phyloP scores from a whole-genome alignment of 2,329 filamentous ascomycete species.

The Metarhizium brunneum region DNA sequence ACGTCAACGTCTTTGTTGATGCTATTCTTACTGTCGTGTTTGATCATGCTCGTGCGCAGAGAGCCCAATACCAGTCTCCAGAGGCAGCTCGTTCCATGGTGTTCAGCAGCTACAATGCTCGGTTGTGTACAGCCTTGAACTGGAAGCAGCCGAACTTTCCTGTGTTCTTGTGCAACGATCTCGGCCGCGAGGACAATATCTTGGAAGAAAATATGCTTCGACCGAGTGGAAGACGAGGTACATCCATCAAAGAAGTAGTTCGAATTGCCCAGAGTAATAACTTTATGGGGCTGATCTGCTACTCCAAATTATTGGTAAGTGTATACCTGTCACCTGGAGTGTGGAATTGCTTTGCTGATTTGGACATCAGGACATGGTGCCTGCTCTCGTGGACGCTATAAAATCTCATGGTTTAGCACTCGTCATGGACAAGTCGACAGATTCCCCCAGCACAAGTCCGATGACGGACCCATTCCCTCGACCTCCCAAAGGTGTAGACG shows the following conservation, averaged over 20 bases:
- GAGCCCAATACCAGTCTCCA: conserved; percentile 53
- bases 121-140: conserved; percentile 87
- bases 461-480: conserved; percentile 44
- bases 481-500: conserved; percentile 76
- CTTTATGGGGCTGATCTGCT: conserved; percentile 94
- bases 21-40: conserved; percentile 78
- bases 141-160: conserved; percentile 99
- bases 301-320: conserved; percentile 73
- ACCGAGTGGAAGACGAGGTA: conserved; percentile 61
- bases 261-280: conserved; percentile 92
- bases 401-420: conserved; percentile 90
- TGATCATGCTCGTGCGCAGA: conserved; percentile 68
- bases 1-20: conserved; percentile 83
- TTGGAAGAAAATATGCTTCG: conserved; percentile 26
- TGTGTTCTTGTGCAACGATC: conserved; percentile 88
- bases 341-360: conserved; percentile 11
- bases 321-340: not conserved
- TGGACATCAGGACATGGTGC: conserved; percentile 70
- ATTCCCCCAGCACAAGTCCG: conserved; percentile 30
- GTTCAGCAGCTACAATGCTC: conserved; percentile 87
- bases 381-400: conserved; percentile 83
- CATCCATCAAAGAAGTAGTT: conserved; percentile 90
- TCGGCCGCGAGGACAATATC: conserved; percentile 53
- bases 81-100: conserved; percentile 78
- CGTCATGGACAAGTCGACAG: conserved; percentile 74